A percentile compares a stretch with the other conserved stretches of the same genome.
These are phyloP conservation scores for Citrus trifoliata DNA, from an alignment of 345 rosid species.

Conservation along the genomic window DNA sequence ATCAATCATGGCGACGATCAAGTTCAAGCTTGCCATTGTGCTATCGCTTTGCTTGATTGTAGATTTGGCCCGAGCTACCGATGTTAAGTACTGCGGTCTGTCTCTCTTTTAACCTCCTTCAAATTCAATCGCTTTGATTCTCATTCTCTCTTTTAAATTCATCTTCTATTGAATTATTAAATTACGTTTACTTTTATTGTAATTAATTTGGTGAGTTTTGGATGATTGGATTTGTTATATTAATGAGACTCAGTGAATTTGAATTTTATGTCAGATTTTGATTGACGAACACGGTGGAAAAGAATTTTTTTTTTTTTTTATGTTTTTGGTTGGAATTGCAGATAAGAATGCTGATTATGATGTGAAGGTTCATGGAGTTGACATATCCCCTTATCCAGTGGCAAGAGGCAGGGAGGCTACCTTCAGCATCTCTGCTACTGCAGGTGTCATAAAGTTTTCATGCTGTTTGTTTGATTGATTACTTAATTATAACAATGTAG, in stretches of 20 bases:
- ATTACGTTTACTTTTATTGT: background rate
- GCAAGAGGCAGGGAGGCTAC: slow-evolving; percentile 53
- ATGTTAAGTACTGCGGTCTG: slow-evolving; percentile 63
- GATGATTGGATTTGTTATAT: background rate
- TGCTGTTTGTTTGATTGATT: background rate
- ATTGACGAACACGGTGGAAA: background rate
- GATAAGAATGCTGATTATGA: slow-evolving; percentile 54
- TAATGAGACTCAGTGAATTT: background rate
- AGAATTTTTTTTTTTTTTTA: background rate
- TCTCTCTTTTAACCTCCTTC: slow-evolving; percentile 9
- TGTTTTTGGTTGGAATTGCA: slow-evolving; percentile 22
- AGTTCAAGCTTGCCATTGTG: slow-evolving; percentile 21
- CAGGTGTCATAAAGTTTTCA: slow-evolving; percentile 35
- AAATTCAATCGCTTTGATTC: background rate
- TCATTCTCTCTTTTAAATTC: background rate
- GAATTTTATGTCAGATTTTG: background rate
- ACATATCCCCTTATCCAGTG: slow-evolving; percentile 64
- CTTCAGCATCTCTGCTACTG: slow-evolving; percentile 61
- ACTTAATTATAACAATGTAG: background rate
- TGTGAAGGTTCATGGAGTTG: slow-evolving; percentile 60
- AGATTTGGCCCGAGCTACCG: slow-evolving; percentile 42
- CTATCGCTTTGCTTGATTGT: slow-evolving; percentile 36
- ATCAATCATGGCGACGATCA: slow-evolving; percentile 18
- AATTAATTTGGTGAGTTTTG: background rate
- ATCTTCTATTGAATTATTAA: background rate